Conservation (phyloP, 2,329 filamentous ascomycete species). For the Diplodia mutila region DNA sequence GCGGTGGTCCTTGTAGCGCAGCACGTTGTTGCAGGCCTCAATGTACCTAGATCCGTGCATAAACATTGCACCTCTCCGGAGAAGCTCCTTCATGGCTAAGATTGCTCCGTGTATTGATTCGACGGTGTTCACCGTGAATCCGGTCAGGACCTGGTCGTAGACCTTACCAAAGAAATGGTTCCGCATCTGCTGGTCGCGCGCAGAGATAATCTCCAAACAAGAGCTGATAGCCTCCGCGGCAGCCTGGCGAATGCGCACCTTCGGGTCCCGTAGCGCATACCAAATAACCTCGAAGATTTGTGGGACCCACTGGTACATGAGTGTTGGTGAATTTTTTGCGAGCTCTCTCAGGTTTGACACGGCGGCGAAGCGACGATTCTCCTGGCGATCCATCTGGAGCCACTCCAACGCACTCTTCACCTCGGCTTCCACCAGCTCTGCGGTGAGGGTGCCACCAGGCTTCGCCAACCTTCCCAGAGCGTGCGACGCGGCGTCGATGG, state of each 20-base stretch:
- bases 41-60: conserved; percentile 91
- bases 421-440: conserved; percentile 93
- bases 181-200: conserved; percentile 86
- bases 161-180: conserved; percentile 88
- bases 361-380: conserved; percentile 90
- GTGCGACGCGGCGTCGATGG: conserved; percentile 87
- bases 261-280: conserved; percentile 87
- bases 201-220: conserved; percentile 93
- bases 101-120: conserved; percentile 94
- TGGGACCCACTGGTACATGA: conserved; percentile 95
- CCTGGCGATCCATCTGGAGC: conserved; percentile 92
- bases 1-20: conserved; percentile 89
- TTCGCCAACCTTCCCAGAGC: conserved; percentile 89
- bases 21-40: conserved; percentile 89
- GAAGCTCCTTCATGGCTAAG: conserved; percentile 86
- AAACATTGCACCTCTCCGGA: conserved; percentile 97
- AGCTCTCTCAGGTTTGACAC: conserved; percentile 90
- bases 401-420: conserved; percentile 96
- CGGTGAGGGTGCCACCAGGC: conserved; percentile 90
- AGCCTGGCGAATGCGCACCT: conserved; percentile 88
- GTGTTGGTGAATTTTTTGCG: conserved; percentile 87
- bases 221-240: conserved; percentile 92
- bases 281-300: conserved; percentile 95
- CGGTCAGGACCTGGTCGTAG: conserved; percentile 80
- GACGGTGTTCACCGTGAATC: conserved; percentile 75